These are phyloP conservation scores for Prototheca cutis DNA, from an alignment of 163 green algal species.

Conservation along the genomic window DNA sequence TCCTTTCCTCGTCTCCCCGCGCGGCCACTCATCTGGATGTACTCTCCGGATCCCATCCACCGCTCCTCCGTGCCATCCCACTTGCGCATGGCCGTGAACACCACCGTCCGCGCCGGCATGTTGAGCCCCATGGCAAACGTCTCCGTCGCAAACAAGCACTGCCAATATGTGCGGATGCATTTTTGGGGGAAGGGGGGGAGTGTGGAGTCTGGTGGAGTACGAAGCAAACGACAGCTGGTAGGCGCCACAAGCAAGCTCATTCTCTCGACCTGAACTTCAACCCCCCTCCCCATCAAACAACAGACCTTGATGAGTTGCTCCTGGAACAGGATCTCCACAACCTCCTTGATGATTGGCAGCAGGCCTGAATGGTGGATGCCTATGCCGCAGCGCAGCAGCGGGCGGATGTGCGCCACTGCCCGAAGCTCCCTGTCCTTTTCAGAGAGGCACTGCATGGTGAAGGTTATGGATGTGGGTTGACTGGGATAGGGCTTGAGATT, in stretches of 20 bases:
- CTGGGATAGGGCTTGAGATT: too few relatives aligned
- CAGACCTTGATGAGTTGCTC: conserved; percentile 60
- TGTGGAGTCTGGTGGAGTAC: too few relatives aligned
- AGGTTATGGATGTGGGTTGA: too few relatives aligned
- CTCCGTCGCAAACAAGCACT: conserved; percentile 94
- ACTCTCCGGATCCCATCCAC: conserved; percentile 67
- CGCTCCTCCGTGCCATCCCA: conserved; percentile 78
- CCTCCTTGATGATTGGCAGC: conserved; percentile 92
- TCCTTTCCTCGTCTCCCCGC: conserved; percentile 88
- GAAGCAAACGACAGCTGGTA: too few relatives aligned
- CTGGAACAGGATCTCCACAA: conserved; percentile 93
- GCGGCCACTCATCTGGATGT: conserved; percentile 90
- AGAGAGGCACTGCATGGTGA: conserved; percentile 35
- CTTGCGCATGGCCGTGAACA: conserved; percentile 92
- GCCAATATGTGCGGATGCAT: conserved; percentile 46
- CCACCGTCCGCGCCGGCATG: conserved; percentile 93
- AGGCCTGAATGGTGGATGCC: conserved; percentile 92
- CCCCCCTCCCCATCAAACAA: too few relatives aligned
- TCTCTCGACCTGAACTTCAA: too few relatives aligned
- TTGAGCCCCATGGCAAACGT: conserved; percentile 98
- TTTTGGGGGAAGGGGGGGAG: too few relatives aligned
- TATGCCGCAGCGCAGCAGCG: conserved; percentile 77
- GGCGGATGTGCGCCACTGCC: conserved; percentile 60
- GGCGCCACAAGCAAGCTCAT: too few relatives aligned
- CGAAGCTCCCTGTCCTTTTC: conserved; percentile 63